A percentile compares a stretch with the other conserved stretches of the same genome.
phyloP scores from a whole-genome alignment of 176 grass and related monocot genomes.

The Carex littledalei region DNA sequence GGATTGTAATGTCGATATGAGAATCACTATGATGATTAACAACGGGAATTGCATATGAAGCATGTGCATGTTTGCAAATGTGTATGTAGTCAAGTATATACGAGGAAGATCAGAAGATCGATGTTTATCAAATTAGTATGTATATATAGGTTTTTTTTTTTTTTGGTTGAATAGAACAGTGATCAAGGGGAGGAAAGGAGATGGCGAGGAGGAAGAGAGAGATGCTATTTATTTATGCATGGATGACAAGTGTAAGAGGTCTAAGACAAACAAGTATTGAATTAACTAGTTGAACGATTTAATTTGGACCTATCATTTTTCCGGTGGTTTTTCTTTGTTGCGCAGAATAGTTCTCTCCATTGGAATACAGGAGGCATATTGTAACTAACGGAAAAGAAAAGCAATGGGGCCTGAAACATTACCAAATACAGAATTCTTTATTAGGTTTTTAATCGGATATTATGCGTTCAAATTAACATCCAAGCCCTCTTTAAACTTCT shows the following conservation, averaged over 20 bases:
- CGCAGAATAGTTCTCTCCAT: background rate
- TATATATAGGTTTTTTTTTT: background rate
- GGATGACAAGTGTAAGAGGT: background rate
- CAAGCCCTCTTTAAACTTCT: background rate
- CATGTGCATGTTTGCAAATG: background rate
- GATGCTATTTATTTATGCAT: background rate
- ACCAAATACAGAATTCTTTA: too few species aligned
- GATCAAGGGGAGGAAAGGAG: background rate
- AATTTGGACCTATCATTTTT: background rate
- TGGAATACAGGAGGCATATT: background rate
- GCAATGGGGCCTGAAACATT: too few species aligned
- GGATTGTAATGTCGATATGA: constrained; percentile 14
- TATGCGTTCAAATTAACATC: background rate
- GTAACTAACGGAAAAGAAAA: background rate
- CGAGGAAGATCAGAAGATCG: too few species aligned
- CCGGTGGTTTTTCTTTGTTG: background rate
- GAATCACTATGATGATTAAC: constrained; percentile 12
- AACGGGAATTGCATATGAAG: background rate
- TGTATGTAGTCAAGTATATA: background rate
- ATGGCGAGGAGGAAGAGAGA: background rate
- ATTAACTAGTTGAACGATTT: background rate
- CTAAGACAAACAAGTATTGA: background rate
- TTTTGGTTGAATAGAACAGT: background rate
- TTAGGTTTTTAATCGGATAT: too few species aligned
- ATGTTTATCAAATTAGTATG: background rate